These are phyloP conservation scores for Dalbergia oliveri DNA, from an alignment of 306 rosid species.

Conservation along the genomic window DNA sequence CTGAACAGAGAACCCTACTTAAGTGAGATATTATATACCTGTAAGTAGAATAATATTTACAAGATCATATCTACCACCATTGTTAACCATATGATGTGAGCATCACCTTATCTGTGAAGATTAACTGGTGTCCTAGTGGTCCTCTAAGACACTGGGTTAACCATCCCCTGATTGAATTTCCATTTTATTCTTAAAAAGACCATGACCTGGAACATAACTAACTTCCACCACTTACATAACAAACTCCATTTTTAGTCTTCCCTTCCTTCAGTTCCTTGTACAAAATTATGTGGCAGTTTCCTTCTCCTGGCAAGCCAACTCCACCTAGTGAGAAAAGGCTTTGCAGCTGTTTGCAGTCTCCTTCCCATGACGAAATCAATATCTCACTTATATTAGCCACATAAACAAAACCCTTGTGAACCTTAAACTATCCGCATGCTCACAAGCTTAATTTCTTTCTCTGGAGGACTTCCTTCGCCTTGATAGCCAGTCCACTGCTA, in stretches of 20 bases:
- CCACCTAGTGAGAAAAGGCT: too few species aligned
- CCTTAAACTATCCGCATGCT: not conserved
- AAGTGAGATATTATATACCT: not conserved
- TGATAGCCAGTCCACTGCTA: not conserved
- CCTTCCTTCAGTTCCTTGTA: conserved; percentile 14
- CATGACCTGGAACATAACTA: not conserved
- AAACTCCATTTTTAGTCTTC: not conserved
- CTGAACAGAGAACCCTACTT: conserved; percentile 30
- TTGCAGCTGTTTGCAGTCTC: not conserved
- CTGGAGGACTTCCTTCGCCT: not conserved
- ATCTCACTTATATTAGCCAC: not conserved
- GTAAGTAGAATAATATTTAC: too few species aligned
- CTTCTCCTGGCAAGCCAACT: not conserved
- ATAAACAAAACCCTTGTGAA: not conserved
- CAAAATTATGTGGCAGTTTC: conserved; percentile 26
- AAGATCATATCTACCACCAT: too few species aligned
- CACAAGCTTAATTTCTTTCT: conserved; percentile 1
- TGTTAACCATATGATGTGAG: too few species aligned
- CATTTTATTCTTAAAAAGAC: conserved; percentile 11
- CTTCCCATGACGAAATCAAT: too few species aligned
- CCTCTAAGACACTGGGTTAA: not conserved
- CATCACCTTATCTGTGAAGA: too few species aligned
- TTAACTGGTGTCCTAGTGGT: too few species aligned
- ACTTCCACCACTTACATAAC: conserved; percentile 1
- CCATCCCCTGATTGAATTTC: not conserved